Evolutionary conservation across 208 protist genomes (phyloP).

Genomic region (Leishmania amazonensis): DNA sequence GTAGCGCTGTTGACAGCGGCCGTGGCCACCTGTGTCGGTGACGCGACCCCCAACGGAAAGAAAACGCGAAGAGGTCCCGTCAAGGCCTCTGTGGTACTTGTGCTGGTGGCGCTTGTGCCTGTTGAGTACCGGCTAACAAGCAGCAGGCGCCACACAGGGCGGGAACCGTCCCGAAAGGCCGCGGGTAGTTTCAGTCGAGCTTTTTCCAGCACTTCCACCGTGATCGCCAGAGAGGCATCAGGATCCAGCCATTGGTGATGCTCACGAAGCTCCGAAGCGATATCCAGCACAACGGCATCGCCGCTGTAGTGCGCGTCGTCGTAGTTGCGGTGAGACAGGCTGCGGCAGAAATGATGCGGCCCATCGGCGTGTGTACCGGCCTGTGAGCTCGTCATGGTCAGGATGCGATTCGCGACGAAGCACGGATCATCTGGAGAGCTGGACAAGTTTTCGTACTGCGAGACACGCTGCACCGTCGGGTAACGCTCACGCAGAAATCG

Average conservation of each 20-base stretch:
- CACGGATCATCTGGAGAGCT: conserved; percentile 39
- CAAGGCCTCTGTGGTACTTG: background rate
- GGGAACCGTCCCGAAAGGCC: conserved; percentile 8
- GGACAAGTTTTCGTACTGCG: conserved; percentile 51
- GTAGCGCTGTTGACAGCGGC: background rate
- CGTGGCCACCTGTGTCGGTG: background rate
- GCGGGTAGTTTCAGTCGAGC: conserved; percentile 25
- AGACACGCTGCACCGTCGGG: conserved; percentile 27
- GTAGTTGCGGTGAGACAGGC: conserved; percentile 35
- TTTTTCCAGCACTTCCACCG: conserved; percentile 38
- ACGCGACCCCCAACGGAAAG: background rate
- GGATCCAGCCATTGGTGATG: conserved; percentile 1
- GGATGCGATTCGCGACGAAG: conserved; percentile 48
- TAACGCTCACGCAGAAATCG: conserved; percentile 40
- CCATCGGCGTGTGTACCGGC: conserved; percentile 79
- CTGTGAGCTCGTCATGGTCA: conserved; percentile 73
- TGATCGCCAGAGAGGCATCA: conserved; percentile 36
- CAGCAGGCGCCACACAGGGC: conserved; percentile 53
- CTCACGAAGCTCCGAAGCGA: conserved; percentile 35
- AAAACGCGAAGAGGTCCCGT: background rate
- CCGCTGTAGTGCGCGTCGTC: conserved; percentile 74
- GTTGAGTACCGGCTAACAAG: conserved; percentile 38
- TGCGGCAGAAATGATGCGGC: conserved; percentile 59
- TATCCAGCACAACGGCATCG: conserved; percentile 53
- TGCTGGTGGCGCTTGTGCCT: background rate